Evolutionary conservation across 306 rosid species (phyloP).

Genomic region (Rosa persica): DNA sequence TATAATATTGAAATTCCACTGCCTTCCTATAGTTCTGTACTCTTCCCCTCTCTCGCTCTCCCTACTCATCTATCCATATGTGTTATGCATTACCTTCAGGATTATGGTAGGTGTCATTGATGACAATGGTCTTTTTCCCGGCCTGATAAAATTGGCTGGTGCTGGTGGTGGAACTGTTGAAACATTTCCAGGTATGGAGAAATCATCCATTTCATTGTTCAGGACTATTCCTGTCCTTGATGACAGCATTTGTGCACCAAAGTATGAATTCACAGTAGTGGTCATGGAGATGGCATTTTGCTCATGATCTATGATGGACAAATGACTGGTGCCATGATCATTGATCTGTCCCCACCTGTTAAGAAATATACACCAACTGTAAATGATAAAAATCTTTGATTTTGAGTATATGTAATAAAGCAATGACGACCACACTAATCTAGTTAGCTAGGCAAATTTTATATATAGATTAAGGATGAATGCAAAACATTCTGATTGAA

Average conservation of each 20-base stretch:
- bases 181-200: conserved; percentile 59
- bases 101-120: conserved; percentile 84
- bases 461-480: too few species aligned
- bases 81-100: conserved; percentile 50
- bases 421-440: not conserved
- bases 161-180: conserved; percentile 63
- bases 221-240: conserved; percentile 75
- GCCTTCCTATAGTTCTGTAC: too few species aligned
- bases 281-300: conserved; percentile 82
- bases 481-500: not conserved
- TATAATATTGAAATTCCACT: too few species aligned
- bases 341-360: conserved; percentile 71
- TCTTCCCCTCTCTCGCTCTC: not conserved
- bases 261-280: conserved; percentile 59
- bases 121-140: conserved; percentile 81
- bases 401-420: not conserved
- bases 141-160: conserved; percentile 67
- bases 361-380: conserved; percentile 2
- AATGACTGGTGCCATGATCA: conserved; percentile 88
- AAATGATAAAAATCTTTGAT: not conserved
- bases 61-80: not conserved
- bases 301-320: conserved; percentile 52
- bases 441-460: not conserved
- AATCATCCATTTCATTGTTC: conserved; percentile 93
- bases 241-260: conserved; percentile 69